Conservation (phyloP, 2,329 filamentous ascomycete genomes). For the Phyllosticta capitalensis region DNA sequence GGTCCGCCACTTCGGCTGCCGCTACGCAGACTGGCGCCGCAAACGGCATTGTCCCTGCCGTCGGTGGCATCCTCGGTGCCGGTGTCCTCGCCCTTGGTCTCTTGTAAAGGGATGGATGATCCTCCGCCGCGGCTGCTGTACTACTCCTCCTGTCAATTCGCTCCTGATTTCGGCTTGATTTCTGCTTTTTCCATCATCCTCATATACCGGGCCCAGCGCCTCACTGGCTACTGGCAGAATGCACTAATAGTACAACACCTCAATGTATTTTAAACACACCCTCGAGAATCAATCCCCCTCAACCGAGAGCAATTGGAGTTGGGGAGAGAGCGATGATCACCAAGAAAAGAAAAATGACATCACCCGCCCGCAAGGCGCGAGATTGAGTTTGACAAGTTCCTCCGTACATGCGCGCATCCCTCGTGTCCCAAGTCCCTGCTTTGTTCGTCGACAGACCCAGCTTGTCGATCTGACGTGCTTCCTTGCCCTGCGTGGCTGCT, state of each 20-base stretch:
- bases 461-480: too few relatives aligned
- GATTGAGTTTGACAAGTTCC: too few relatives aligned
- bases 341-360: not conserved
- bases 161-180: not conserved
- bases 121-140: not conserved
- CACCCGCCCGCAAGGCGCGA: too few relatives aligned
- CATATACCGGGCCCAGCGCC: not conserved
- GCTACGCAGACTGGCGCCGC: not conserved
- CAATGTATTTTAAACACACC: not conserved
- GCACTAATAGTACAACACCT: not conserved
- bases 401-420: too few relatives aligned
- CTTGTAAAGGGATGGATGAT: constrained; percentile 8
- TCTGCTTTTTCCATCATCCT: not conserved
- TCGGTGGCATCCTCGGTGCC: constrained; percentile 6
- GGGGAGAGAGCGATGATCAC: too few relatives aligned
- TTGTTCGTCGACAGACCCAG: too few relatives aligned
- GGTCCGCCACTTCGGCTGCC: not conserved
- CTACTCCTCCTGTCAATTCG: not conserved
- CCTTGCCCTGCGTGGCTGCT: too few relatives aligned
- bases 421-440: too few relatives aligned
- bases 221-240: not conserved
- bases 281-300: not conserved
- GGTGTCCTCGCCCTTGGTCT: constrained; percentile 7
- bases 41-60: not conserved
- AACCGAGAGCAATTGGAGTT: not conserved